Percentiles rank a stretch among this genome's conserved stretches.
Evolutionary conservation across 331 rosid species (phyloP).

Genomic region (Saraca asoca): DNA sequence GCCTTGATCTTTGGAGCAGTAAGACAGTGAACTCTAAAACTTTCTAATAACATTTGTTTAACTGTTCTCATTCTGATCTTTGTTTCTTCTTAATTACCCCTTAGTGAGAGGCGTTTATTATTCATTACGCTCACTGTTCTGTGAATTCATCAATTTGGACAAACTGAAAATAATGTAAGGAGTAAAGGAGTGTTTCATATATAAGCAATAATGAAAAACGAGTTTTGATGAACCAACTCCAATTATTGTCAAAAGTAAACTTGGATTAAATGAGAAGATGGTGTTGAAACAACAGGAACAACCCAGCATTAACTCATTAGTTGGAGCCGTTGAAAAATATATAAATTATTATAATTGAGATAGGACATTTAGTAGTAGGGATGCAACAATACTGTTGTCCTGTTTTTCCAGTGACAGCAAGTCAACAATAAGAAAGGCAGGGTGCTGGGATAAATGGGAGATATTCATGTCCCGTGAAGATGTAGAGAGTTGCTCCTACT

Average conservation of each 20-base stretch:
- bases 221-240: neutral
- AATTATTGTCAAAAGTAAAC: neutral
- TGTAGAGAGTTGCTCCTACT: neutral
- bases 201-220: neutral
- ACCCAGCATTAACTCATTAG: too few species aligned
- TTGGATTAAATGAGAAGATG: neutral
- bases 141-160: neutral
- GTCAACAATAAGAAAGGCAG: neutral
- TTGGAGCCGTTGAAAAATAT: neutral
- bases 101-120: neutral
- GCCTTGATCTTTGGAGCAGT: slow-evolving; percentile 22
- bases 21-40: slow-evolving; percentile 8
- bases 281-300: neutral
- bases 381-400: too few species aligned
- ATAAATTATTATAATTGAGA: slow-evolving; percentile 2
- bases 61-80: neutral
- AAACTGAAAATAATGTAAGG: neutral
- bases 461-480: neutral
- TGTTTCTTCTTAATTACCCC: slow-evolving; percentile 9
- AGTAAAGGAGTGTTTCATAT: neutral
- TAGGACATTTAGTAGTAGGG: neutral
- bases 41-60: slow-evolving; percentile 24
- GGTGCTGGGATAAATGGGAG: neutral
- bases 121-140: neutral
- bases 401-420: neutral